Base-by-base conservation (phyloP, 495 filamentous ascomycete genomes). In the Aspergillus sparsus region DNA sequence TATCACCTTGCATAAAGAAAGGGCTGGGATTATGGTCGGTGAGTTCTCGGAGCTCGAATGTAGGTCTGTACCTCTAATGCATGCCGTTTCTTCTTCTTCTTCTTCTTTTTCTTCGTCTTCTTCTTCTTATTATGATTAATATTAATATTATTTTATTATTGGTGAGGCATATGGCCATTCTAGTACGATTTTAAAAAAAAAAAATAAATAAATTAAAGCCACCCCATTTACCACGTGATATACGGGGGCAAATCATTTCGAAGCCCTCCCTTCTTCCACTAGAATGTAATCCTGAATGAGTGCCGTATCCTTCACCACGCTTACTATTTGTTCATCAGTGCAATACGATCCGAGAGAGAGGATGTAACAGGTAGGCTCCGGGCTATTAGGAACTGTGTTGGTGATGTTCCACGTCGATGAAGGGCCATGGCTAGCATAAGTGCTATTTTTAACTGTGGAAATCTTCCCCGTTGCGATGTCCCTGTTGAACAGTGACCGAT, bases 401-500 rank as follows among this genome's bases (percentile, higher is more conserved):
- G 74, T 82, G 59, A 85, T 77, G 5, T 79, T 63, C 73, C 75
- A 83, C 13, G 82, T 84, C 46, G 80, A 77, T 7, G 68, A 65
- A 2, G 80, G 73, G 0, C 85, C 85, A 34, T 68, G 46, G 0
- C 82, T 86, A 4, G 62, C 61, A 58, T 86, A 87, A 0, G 69
- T 73, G 5, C 32, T 47, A 53, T 77, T 72, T 7, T 56, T 39
- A 7, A 60, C 71, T 15, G 74, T 82, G n/a, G 62, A 45, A 6
- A 78, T 65, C 42, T 72, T 69, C 6, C 85, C 85, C 4, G 85
- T 86, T 5, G 84, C 82, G 41, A 88, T 72, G 59, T 88, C 85
- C 21, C 63, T 64, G 46, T 81, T 77, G 51, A 77, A 77, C 47
- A 87, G 70, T 0, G 79, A 72, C 7, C 85, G 83, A 44, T 77